Evolutionary conservation across 2,329 filamentous ascomycete species (phyloP).

Genomic region (Parascedosporium putredinis): DNA sequence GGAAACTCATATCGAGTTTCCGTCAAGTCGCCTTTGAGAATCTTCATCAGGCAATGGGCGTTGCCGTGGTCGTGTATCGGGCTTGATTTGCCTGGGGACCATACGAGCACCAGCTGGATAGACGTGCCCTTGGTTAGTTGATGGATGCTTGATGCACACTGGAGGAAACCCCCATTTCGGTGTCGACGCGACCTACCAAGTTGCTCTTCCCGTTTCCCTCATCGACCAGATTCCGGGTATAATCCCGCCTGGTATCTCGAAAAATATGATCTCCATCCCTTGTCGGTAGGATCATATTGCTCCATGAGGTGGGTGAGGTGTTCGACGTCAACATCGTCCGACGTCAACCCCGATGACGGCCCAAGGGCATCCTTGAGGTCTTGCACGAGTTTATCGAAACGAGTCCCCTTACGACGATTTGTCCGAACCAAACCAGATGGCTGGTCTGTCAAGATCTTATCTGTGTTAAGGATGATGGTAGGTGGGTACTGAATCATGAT

Average conservation of each 20-base stretch:
- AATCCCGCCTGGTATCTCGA: slow-evolving; percentile 57
- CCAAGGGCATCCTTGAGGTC: slow-evolving; percentile 67
- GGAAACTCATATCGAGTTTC: slow-evolving; percentile 79
- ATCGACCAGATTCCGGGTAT: slow-evolving; percentile 84
- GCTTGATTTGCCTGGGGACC: slow-evolving; percentile 74
- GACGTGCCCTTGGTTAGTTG: slow-evolving; percentile 2
- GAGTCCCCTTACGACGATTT: slow-evolving; percentile 2
- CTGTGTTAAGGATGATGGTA: slow-evolving; percentile 2
- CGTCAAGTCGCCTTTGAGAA: slow-evolving; percentile 65
- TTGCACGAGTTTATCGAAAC: slow-evolving; percentile 61
- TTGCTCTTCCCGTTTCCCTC: slow-evolving; percentile 77
- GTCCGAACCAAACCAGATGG: slow-evolving; percentile 1
- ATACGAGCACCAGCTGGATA: slow-evolving; percentile 82
- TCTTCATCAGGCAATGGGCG: slow-evolving; percentile 88
- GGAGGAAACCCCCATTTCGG: no score
- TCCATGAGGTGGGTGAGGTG: slow-evolving; percentile 65
- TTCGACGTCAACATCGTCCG: slow-evolving; percentile 67
- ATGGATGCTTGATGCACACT: not conserved
- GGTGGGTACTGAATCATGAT: slow-evolving; percentile 7
- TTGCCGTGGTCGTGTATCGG: slow-evolving; percentile 84
- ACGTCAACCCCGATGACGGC: slow-evolving; percentile 71
- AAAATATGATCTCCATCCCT: slow-evolving; percentile 70
- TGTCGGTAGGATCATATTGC: slow-evolving; percentile 56
- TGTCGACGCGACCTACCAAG: slow-evolving; percentile 37
- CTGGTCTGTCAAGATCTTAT: slow-evolving; percentile 1